Evolutionary conservation across 179 eudicot genomes (phyloP).

Genomic region (Vitellaria paradoxa): DNA sequence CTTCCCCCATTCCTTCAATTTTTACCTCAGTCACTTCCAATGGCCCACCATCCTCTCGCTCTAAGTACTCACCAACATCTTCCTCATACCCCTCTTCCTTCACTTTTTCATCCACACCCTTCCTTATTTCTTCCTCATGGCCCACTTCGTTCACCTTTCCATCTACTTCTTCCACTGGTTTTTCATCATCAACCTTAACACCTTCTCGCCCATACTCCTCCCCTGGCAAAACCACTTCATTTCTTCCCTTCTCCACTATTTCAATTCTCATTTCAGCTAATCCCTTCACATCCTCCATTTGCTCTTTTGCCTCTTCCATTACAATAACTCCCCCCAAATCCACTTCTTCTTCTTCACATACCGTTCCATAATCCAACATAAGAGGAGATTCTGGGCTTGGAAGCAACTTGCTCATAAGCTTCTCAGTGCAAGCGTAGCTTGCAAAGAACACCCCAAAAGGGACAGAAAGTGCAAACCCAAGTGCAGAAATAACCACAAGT

Average conservation of each 20-base stretch:
- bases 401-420: conserved; percentile 65
- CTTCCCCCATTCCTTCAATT: conserved; percentile 36
- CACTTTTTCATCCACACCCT: conserved; percentile 18
- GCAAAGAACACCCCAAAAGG: conserved; percentile 60
- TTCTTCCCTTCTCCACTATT: conserved; percentile 31
- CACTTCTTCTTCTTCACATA: conserved; percentile 16
- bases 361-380: conserved; percentile 10
- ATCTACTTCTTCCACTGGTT: not conserved
- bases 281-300: not conserved
- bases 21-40: conserved; percentile 19
- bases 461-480: conserved; percentile 57
- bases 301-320: conserved; percentile 23
- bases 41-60: conserved; percentile 19
- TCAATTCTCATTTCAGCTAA: conserved; percentile 12
- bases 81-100: conserved; percentile 40
- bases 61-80: conserved; percentile 34
- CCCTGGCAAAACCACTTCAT: conserved; percentile 16
- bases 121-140: conserved; percentile 35
- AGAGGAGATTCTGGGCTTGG: conserved; percentile 31
- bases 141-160: conserved; percentile 21
- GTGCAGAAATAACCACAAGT: conserved; percentile 53
- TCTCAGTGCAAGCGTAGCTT: conserved; percentile 61
- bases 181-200: not conserved
- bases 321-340: not conserved
- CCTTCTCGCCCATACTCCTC: conserved; percentile 10